These are phyloP conservation scores for Phialemonium atrogriseum DNA, from an alignment of 2,329 filamentous ascomycete species.

Conservation along the genomic window DNA sequence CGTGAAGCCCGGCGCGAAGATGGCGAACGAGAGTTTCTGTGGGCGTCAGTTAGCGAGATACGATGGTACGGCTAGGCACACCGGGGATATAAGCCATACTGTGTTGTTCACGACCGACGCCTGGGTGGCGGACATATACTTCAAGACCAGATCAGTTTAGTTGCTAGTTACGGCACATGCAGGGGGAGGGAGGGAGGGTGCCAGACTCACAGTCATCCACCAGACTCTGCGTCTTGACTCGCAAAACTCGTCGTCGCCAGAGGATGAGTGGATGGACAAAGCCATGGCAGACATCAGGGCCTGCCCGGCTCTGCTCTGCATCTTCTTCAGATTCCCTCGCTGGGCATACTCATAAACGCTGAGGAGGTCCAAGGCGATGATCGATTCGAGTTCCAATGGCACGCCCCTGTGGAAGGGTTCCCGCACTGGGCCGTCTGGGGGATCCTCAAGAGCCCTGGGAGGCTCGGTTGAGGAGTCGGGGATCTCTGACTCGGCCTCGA, in stretches of 20 bases:
- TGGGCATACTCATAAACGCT: constrained; percentile 46
- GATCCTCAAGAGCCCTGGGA: constrained; percentile 31
- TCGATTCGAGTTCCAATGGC: constrained; percentile 36
- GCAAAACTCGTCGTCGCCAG: constrained; percentile 28
- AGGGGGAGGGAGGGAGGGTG: too few species aligned
- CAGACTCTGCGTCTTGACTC: constrained; percentile 39
- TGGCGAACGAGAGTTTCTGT: constrained; percentile 33
- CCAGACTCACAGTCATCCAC: constrained; percentile 41
- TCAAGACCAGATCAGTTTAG: too few species aligned
- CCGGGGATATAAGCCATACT: constrained; percentile 18
- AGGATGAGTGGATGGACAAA: constrained; percentile 31
- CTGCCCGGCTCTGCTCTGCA: constrained; percentile 37
- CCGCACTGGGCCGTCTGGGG: constrained; percentile 20
- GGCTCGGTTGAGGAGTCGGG: constrained; percentile 36
- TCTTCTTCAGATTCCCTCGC: constrained; percentile 43
- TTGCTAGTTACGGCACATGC: too few species aligned
- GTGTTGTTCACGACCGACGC: constrained; percentile 41
- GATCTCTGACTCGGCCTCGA: constrained; percentile 39
- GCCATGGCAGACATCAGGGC: constrained; percentile 38
- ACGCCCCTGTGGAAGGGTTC: constrained; percentile 34
- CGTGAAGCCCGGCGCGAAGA: constrained; percentile 35
- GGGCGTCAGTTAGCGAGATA: too few species aligned
- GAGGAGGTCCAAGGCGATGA: constrained; percentile 37
- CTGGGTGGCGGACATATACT: constrained; percentile 42
- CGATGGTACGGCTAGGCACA: constrained; percentile 1